Evolutionary conservation across 352 stramenopile species (phyloP), one percentile per base, ranked within the genome.

Genomic region (Pythium scleroteichum): DNA sequence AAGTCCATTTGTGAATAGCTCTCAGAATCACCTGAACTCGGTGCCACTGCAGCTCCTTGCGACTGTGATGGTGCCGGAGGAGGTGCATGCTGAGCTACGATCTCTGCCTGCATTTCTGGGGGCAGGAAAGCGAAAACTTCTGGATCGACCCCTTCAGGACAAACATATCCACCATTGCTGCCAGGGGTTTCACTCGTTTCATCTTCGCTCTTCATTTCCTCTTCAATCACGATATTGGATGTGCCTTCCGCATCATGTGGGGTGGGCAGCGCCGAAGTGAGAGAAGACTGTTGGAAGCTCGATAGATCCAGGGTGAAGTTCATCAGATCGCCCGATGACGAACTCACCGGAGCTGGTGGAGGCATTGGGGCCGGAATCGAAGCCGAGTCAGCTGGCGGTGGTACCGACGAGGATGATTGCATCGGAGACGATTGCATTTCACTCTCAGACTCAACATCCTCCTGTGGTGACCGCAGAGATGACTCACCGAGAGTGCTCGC

Each of bases 91-190:
- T 98, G 83, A 3, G 87, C 85, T 40, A 98, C 66, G 58, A 98
- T 95, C 68, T 99, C 97, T 50, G 90, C 82, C 73, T 99, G 97
- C 95, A 99, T 98, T 56, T 99, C 96, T 3, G 86, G 47, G 38
- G 97, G 97, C 45, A 99, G 75, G 16, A 84, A 97, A 24, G 87
- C 82, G 70, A 99, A 99, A 1, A 99, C 97, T 69, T 99, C 97
- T 19, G 81, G 79, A 79, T 99, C 97, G 68, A 99, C 96, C 24
- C 96, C 96, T 59, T 97, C 89, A 4, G 96, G 96, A 55, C 96
- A 99, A 6, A 72, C 66, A 17, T 92, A 52, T 20, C 47, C 52
- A 44, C 12, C 17, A n/a, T 17, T 57, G 33, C 16, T 23, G 4
- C 24, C 1, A 49, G 59, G 27, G 32, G 59, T n/a, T 17, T 49